Evolutionary conservation across 2,329 filamentous ascomycete species (phyloP).

Genomic region (Curvularia spicifera): DNA sequence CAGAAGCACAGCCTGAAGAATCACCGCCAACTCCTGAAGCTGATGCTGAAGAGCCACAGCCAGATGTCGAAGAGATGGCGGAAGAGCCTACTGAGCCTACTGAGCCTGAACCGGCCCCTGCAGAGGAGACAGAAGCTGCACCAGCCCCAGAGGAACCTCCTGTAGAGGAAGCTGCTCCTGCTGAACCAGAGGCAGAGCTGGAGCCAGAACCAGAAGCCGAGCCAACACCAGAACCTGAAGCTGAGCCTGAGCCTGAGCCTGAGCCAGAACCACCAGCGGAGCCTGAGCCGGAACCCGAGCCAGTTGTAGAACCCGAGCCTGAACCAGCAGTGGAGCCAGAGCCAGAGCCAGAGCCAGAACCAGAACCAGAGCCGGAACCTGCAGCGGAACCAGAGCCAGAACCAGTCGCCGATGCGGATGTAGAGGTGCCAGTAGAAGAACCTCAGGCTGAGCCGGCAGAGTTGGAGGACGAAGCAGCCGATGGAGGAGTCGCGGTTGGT

Average conservation of each 20-base stretch:
- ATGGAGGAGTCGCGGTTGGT: not conserved
- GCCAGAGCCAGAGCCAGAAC: not conserved
- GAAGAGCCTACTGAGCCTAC: not conserved
- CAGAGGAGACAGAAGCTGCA: not conserved
- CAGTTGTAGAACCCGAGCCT: not conserved
- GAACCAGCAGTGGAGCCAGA: not conserved
- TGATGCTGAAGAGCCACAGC: constrained; percentile 5
- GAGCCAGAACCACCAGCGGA: not conserved
- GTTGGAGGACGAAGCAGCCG: not conserved
- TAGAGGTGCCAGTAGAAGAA: constrained; percentile 3
- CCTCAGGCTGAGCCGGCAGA: constrained; percentile 5
- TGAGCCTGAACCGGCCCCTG: not conserved
- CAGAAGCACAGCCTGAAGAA: constrained; percentile 8
- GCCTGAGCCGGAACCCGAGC: not conserved
- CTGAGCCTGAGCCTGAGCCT: not conserved
- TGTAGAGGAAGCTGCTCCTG: not conserved
- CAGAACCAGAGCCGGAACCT: not conserved
- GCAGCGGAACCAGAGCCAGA: not conserved
- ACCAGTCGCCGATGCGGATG: not conserved
- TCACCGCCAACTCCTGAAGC: not conserved
- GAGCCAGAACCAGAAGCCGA: not conserved
- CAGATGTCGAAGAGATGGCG: constrained; percentile 2
- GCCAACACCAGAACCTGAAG: not conserved
- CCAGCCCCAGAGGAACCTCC: not conserved
- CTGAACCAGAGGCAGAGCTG: not conserved